These are phyloP conservation scores for Tetrahymena malaccensis DNA, from an alignment of 73 alveolate species.

Conservation along the genomic window DNA sequence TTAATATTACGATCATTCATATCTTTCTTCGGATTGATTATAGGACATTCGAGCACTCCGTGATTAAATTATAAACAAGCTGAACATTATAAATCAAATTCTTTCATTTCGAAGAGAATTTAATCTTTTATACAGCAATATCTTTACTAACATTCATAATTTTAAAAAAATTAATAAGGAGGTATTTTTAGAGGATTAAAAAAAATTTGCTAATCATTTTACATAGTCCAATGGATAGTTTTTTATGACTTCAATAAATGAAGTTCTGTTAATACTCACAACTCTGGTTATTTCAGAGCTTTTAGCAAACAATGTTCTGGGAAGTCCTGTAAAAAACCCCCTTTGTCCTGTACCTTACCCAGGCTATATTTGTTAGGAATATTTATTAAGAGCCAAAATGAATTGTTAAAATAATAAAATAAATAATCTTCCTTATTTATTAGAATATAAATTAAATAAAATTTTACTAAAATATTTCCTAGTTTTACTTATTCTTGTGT, in stretches of 20 bases:
- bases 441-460: neutral
- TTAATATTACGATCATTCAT: neutral
- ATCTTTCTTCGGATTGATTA: neutral
- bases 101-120: neutral
- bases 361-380: neutral
- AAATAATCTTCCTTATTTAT: neutral
- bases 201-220: neutral
- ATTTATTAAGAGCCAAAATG: no score
- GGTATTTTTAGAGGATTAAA: neutral
- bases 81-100: neutral
- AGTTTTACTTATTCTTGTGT: neutral
- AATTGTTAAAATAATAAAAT: no score
- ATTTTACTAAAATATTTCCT: neutral
- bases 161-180: neutral
- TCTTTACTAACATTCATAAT: neutral
- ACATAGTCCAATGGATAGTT: neutral
- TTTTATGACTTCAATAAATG: neutral
- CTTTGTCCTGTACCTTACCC: conserved; percentile 40
- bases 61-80: neutral
- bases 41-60: neutral
- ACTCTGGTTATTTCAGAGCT: conserved; percentile 7
- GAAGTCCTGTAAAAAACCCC: conserved; percentile 39
- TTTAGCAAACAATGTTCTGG: conserved; percentile 41
- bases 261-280: neutral
- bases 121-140: neutral